Evolutionary conservation across 768 basidiomycete species (phyloP), one percentile per base, ranked within the genome.

Genomic region (Tulasnella sp.): DNA sequence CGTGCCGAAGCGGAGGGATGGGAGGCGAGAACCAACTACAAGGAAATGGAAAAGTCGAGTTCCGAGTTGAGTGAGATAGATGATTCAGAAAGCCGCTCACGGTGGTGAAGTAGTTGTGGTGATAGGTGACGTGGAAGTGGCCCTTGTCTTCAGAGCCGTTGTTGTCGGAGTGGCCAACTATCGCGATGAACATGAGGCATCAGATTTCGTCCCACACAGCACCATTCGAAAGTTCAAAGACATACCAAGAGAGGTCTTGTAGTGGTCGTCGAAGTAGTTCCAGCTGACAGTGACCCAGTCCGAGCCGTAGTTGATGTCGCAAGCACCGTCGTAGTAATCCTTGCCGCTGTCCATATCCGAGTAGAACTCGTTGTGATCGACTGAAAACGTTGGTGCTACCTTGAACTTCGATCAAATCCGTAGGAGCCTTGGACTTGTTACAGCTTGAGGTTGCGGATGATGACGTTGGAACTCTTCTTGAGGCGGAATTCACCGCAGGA

Each of bases 271-370:
- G 58, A 67, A 39, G 37, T 19, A 19, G 74, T 54, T 77, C 22
- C 69, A 58, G 45, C 31, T 52, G 17, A 72, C 58, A 29, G 70
- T 72, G 72, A 73, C 79, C 72, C 83, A 85, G 78, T 84, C 82
- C 78, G 81, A 71, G 72, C 86, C 86, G 78, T 86, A 86, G 36
- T 85, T 86, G 77, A 86, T 80, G 75, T 86, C 86, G 64, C 85
- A 82, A 40, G 85, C 83, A 67, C 86, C 86, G 75, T 86, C 86
- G 81, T 86, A 86, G 17, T 42, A 42, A 42, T 67, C 82, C 86
- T 86, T 75, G 72, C 70, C 67, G 71, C 34, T 34, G 40, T 31
- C 36, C 74, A 31, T 75, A 64, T 75, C 74, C 8, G 31, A 36
- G 64, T 25, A 75, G 42, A 75, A 42, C 42, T 42, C 42, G 42